Conservation (phyloP, 352 stramenopile species). For the Pythium chondricola region DNA sequence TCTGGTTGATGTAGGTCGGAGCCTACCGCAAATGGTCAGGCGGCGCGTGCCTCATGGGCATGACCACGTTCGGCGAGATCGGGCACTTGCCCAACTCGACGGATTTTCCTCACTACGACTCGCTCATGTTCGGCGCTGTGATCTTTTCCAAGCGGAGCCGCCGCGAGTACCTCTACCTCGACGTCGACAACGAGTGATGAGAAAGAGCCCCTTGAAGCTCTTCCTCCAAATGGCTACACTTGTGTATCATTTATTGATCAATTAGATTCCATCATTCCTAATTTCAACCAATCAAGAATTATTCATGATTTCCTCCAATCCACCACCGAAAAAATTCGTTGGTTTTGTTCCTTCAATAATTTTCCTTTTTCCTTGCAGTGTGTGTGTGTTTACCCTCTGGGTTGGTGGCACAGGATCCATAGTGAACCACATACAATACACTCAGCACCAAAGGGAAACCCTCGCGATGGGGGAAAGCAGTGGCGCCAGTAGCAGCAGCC, state of each 20-base stretch:
- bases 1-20: slow-evolving; percentile 41
- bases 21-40: slow-evolving; percentile 83
- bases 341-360: slow-evolving; percentile 2
- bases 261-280: slow-evolving; percentile 1
- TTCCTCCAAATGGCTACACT: neutral
- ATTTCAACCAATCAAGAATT: slow-evolving; percentile 3
- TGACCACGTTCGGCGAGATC: slow-evolving; percentile 87
- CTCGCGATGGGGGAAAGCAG: slow-evolving; percentile 17
- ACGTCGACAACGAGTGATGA: slow-evolving; percentile 12
- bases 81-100: slow-evolving; percentile 74
- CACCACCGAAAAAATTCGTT: neutral
- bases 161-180: slow-evolving; percentile 61
- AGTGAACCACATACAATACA: slow-evolving; percentile 11
- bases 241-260: slow-evolving; percentile 7
- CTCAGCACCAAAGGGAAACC: neutral
- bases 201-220: neutral
- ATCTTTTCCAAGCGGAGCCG: slow-evolving; percentile 84
- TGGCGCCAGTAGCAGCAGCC: slow-evolving; percentile 19
- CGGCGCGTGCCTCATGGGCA: slow-evolving; percentile 75
- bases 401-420: neutral
- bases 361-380: neutral
- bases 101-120: slow-evolving; percentile 83
- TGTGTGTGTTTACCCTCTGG: neutral
- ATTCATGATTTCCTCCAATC: slow-evolving; percentile 1
- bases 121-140: slow-evolving; percentile 86